Conservation (phyloP, 257 asterid species). For the Petunia secreta region DNA sequence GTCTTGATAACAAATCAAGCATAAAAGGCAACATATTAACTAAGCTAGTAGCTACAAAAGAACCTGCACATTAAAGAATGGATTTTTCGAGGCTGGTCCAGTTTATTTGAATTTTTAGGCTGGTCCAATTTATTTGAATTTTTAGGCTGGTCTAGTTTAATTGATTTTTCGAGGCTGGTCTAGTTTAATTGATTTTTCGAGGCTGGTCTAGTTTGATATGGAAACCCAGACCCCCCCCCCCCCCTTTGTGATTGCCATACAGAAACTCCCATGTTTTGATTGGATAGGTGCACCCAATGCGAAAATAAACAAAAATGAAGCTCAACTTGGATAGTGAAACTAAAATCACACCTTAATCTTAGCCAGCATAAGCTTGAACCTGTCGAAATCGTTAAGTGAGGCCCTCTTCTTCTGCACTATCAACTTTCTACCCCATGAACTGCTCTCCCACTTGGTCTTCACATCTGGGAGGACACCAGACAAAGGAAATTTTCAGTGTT, state of each 20-base stretch:
- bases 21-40: background rate
- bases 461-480: constrained; percentile 57
- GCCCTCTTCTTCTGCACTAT: constrained; percentile 93
- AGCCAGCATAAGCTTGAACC: constrained; percentile 88
- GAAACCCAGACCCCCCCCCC: background rate
- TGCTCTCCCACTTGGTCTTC: constrained; percentile 83
- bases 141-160: background rate
- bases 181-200: background rate
- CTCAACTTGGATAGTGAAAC: background rate
- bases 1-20: background rate
- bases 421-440: constrained; percentile 97
- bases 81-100: background rate
- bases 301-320: background rate
- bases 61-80: background rate
- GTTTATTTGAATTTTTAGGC: too few species aligned
- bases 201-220: background rate
- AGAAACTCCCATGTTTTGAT: background rate
- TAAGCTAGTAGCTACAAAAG: background rate
- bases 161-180: background rate
- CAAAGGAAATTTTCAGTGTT: background rate
- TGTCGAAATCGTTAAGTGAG: constrained; percentile 73
- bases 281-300: background rate
- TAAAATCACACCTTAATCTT: constrained; percentile 68
- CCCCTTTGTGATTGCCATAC: background rate
- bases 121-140: too few species aligned